Base-by-base conservation (phyloP, 139 green algal species). In the Picochlorum sp. region DNA sequence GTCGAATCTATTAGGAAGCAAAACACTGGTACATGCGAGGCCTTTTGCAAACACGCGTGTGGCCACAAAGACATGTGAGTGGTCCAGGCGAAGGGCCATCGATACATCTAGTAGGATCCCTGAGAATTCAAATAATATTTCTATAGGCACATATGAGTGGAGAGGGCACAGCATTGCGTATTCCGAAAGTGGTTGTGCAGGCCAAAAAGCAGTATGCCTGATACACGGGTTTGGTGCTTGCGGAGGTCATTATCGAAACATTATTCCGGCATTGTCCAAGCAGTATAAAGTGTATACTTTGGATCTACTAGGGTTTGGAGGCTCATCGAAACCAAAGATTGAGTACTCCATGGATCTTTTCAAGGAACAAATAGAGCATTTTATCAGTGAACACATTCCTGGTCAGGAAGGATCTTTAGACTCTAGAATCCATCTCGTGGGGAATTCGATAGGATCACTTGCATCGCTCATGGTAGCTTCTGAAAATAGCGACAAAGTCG, bases 291-390 rank as follows among this genome's bases (percentile, higher is more conserved):
- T 45, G 28, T 63, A 69, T 37, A 65, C 70, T 3, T 13, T 71
- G 6, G 70, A 76, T 46, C 46, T 77, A 41, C 60, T 77, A 15
- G 71, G 71, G 16, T 65, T 61, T 34, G 71, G 71, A 7, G 41
- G 21, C 3, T 61, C 30, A 14, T 65, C 44, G n/a, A 77, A 77
- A 64, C 71, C 71, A 3, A 24, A 61, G 13, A 11, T 77, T 2
- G 45, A 56, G 15, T 77, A 77, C 45, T 59, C 24, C 11, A 72
- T 73, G 71, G 71, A 77, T 65, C 49, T 73, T 28, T 77, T 58
- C 65, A 6, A 50, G 4, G 46, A 69, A 24, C 65, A 73, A 58
- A 6, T 77, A 18, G 8, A n/a, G 4, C 62, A 77, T 62, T 77
- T 77, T 45, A 9, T 76, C 28, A 15, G n/a, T 60, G 61, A 68